Percentiles rank a stretch among this genome's conserved stretches.
phyloP scores from a whole-genome alignment of 169 alveolate genomes.

The Cryptosporidium tyzzeri region DNA sequence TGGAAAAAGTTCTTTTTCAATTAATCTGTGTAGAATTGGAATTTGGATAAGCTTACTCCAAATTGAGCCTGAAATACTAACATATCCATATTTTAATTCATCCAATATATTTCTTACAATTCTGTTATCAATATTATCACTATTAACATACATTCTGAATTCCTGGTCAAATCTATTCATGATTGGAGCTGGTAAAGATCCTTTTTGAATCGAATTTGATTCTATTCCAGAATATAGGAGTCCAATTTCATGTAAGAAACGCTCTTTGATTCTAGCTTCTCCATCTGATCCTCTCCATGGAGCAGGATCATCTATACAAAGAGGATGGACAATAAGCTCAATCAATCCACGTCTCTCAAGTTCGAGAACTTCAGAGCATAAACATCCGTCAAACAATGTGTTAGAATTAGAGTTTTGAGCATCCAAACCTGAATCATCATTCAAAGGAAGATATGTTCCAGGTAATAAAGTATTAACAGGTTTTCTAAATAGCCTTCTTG shows the following conservation, averaged over 20 bases:
- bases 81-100: slow-evolving; percentile 67
- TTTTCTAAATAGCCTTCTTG: slow-evolving; percentile 57
- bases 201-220: not conserved
- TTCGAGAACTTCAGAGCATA: slow-evolving; percentile 49
- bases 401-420: not conserved
- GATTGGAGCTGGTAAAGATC: slow-evolving; percentile 51
- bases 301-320: slow-evolving; percentile 61
- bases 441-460: slow-evolving; percentile 60
- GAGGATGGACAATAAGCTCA: slow-evolving; percentile 53
- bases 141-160: slow-evolving; percentile 39
- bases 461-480: slow-evolving; percentile 52
- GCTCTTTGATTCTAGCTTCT: slow-evolving; percentile 54
- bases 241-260: slow-evolving; percentile 63
- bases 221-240: slow-evolving; percentile 35
- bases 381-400: slow-evolving; percentile 57
- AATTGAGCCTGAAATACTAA: slow-evolving; percentile 59
- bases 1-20: slow-evolving; percentile 69
- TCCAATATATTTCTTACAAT: slow-evolving; percentile 44
- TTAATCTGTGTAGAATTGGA: slow-evolving; percentile 48
- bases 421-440: slow-evolving; percentile 12
- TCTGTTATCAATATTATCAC: slow-evolving; percentile 69
- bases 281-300: slow-evolving; percentile 76
- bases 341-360: slow-evolving; percentile 65
- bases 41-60: slow-evolving; percentile 65
- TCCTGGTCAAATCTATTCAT: slow-evolving; percentile 69